phyloP scores from a whole-genome alignment of 345 rosid species.

The Acer campestre region DNA sequence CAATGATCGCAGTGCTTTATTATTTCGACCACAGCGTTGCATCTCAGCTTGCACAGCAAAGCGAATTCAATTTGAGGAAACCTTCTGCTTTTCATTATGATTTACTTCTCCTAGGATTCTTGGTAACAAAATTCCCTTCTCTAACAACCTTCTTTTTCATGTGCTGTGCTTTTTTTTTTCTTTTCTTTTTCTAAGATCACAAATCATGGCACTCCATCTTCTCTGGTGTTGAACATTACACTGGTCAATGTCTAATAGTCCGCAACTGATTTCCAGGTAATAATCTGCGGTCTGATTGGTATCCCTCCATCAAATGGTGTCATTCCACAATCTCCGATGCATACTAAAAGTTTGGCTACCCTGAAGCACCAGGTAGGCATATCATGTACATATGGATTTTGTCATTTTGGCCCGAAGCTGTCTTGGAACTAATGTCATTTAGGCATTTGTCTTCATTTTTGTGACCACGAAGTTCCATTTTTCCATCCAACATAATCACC shows the following conservation, averaged over 20 bases:
- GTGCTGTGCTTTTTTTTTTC: constrained; percentile 7
- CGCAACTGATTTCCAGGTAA: constrained; percentile 44
- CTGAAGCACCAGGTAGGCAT: constrained; percentile 68
- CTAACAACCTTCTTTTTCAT: not conserved
- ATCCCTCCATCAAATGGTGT: constrained; percentile 87
- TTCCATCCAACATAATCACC: not conserved
- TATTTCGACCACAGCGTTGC: constrained; percentile 96
- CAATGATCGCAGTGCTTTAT: constrained; percentile 92
- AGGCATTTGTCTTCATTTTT: not conserved
- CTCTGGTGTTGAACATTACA: constrained; percentile 17
- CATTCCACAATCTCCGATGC: constrained; percentile 89
- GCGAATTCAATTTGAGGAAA: constrained; percentile 86
- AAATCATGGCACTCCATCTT: not conserved
- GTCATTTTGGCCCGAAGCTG: not conserved
- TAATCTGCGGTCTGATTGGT: constrained; percentile 74
- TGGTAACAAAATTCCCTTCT: constrained; percentile 47
- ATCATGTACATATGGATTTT: not conserved
- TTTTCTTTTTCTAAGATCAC: not conserved
- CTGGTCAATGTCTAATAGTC: constrained; percentile 13
- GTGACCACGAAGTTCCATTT: not conserved
- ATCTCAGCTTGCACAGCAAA: constrained; percentile 91
- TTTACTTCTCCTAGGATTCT: constrained; percentile 81
- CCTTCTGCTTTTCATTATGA: constrained; percentile 91
- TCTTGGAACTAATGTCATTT: constrained; percentile 4
- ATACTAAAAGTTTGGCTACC: constrained; percentile 82